A percentile compares a stretch with the other conserved stretches of the same genome.
phyloP scores from a whole-genome alignment of 1,284 basidiomycete genomes.

The Tilletia walkeri region DNA sequence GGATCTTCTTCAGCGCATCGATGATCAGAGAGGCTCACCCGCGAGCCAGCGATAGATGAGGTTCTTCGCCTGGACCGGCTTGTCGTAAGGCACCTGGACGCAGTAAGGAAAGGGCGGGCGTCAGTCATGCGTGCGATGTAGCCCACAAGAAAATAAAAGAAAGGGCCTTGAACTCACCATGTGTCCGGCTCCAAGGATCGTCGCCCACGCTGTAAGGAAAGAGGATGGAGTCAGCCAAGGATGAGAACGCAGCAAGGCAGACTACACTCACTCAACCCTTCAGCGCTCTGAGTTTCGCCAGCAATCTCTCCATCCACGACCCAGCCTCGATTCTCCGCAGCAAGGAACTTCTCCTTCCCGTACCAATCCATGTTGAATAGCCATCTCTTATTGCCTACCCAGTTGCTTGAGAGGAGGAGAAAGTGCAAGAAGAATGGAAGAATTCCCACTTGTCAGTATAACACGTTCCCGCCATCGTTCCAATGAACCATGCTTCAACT shows the following conservation, averaged over 20 bases:
- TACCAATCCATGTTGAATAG: conserved; percentile 11
- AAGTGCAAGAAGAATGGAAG: neutral
- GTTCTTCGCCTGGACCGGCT: conserved; percentile 36
- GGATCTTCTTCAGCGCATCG: too few relatives aligned
- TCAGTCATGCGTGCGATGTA: neutral
- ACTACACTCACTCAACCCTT: conserved; percentile 21
- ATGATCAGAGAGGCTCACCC: conserved; percentile 31
- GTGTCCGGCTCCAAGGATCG: conserved; percentile 41
- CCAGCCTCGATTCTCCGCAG: neutral
- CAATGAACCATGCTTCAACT: neutral
- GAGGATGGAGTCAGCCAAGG: conserved; percentile 19
- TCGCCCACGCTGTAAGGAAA: conserved; percentile 30
- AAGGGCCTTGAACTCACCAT: conserved; percentile 23
- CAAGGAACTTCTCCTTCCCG: conserved; percentile 6
- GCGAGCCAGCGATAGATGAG: conserved; percentile 52
- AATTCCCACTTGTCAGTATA: too few relatives aligned
- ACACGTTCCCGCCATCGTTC: too few relatives aligned
- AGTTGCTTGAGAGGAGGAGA: conserved; percentile 43
- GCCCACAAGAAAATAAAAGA: too few relatives aligned
- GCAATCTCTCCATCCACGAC: conserved; percentile 9
- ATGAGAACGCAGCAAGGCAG: conserved; percentile 19
- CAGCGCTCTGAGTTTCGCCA: conserved; percentile 13
- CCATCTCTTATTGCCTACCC: conserved; percentile 14
- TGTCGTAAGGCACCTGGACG: conserved; percentile 35
- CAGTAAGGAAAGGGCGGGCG: too few relatives aligned